These are phyloP conservation scores for Silene latifolia DNA, from an alignment of 148 eudicot genomes.

Conservation along the genomic window DNA sequence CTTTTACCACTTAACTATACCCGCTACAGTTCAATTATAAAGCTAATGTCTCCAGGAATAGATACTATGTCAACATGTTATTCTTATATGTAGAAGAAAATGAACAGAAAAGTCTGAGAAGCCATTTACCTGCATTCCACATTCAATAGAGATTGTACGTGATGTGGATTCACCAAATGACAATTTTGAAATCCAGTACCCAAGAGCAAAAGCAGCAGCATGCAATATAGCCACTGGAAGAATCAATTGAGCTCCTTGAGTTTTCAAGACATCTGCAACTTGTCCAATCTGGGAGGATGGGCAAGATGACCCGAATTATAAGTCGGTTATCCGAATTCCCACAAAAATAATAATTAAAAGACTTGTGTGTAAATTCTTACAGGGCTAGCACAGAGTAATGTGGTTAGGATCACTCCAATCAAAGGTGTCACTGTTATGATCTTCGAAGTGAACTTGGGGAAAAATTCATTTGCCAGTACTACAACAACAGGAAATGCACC, in stretches of 20 bases:
- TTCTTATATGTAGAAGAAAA: background rate
- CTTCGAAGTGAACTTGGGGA: conserved; percentile 96
- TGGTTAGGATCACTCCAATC: conserved; percentile 91
- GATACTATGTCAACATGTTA: background rate
- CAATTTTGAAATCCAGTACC: conserved; percentile 75
- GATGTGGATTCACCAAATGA: conserved; percentile 98
- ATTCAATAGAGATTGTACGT: conserved; percentile 97
- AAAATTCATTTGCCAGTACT: conserved; percentile 83
- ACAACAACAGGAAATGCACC: conserved; percentile 27
- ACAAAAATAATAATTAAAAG: background rate
- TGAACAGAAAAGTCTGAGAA: background rate
- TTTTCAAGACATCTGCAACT: conserved; percentile 92
- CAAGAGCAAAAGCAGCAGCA: conserved; percentile 81
- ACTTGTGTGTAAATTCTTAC: conserved; percentile 44
- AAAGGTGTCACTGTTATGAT: conserved; percentile 83
- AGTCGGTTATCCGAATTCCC: background rate
- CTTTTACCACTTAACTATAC: too few relatives aligned
- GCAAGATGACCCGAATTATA: conserved; percentile 4
- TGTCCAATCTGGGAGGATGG: conserved; percentile 70
- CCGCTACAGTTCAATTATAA: background rate
- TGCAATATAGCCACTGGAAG: conserved; percentile 84
- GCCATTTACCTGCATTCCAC: conserved; percentile 92
- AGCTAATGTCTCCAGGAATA: background rate
- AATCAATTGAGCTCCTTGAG: conserved; percentile 83
- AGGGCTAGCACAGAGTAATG: conserved; percentile 98